Evolutionary conservation across 805 yeast genomes (phyloP).

Genomic region (Candida coquimbonensis): DNA sequence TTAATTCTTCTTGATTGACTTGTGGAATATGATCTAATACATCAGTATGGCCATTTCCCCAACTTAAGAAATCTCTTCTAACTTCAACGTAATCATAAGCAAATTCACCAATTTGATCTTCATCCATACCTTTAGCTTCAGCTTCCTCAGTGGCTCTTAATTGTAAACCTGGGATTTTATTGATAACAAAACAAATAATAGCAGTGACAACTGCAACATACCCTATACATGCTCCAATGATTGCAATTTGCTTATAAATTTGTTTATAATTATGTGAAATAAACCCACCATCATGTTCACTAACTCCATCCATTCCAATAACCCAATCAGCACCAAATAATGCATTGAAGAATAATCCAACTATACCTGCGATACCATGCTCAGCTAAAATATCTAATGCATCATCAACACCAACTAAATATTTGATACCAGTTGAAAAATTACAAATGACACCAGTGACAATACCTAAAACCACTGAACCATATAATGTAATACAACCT

Average conservation of each 20-base stretch:
- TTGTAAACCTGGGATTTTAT: constrained; percentile 67
- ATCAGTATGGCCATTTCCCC: constrained; percentile 27
- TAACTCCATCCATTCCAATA: constrained; percentile 82
- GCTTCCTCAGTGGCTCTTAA: constrained; percentile 78
- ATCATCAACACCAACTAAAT: constrained; percentile 77
- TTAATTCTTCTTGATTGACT: not conserved
- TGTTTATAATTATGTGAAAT: constrained; percentile 85
- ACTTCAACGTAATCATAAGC: constrained; percentile 99
- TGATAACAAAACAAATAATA: constrained; percentile 62
- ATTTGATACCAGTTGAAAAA: constrained; percentile 82
- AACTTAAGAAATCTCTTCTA: constrained; percentile 73
- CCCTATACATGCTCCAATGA: constrained; percentile 65
- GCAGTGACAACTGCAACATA: constrained; percentile 75
- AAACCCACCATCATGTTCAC: constrained; percentile 90
- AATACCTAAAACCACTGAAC: constrained; percentile 78
- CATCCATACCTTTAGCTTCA: constrained; percentile 86
- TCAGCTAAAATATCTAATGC: constrained; percentile 95
- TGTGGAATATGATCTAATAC: constrained; percentile 10
- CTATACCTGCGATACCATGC: constrained; percentile 94
- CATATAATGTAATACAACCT: constrained; percentile 88
- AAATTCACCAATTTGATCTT: constrained; percentile 94
- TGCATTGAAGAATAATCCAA: constrained; percentile 86
- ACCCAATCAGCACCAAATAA: constrained; percentile 83
- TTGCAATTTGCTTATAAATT: constrained; percentile 84
- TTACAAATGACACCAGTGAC: constrained; percentile 81